These are phyloP conservation scores for Simplicillium aogashimaense DNA, from an alignment of 2,329 filamentous ascomycete genomes.

Conservation along the genomic window DNA sequence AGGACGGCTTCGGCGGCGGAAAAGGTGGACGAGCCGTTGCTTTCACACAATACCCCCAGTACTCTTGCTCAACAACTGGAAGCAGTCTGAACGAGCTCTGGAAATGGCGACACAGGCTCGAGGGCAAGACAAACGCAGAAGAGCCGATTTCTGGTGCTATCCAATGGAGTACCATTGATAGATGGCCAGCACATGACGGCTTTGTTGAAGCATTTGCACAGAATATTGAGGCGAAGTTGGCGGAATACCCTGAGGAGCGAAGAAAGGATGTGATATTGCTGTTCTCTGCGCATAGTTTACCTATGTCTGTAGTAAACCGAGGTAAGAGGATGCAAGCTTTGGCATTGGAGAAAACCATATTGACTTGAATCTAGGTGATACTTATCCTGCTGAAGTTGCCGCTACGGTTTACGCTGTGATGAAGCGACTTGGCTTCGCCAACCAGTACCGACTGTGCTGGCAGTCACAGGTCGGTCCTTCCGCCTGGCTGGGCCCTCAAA, in stretches of 20 bases:
- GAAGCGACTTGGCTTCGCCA: conserved; percentile 75
- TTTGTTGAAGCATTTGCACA: conserved; percentile 85
- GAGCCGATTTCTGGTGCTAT: conserved; percentile 56
- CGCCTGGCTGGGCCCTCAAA: conserved; percentile 93
- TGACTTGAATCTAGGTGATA: conserved; percentile 55
- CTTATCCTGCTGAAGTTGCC: conserved; percentile 90
- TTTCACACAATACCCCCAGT: conserved; percentile 97
- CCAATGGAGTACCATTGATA: conserved; percentile 94
- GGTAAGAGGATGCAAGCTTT: conserved; percentile 33
- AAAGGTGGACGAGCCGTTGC: conserved; percentile 89
- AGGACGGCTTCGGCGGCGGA: conserved; percentile 83
- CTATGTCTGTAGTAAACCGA: conserved; percentile 95
- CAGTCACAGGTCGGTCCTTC: conserved; percentile 95
- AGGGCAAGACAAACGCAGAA: conserved; percentile 57
- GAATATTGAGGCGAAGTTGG: conserved; percentile 80
- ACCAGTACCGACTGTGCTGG: conserved; percentile 92
- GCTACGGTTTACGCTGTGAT: conserved; percentile 97
- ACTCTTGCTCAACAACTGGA: conserved; percentile 94
- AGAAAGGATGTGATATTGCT: conserved; percentile 75
- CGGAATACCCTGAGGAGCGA: conserved; percentile 73
- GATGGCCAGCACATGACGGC: conserved; percentile 88
- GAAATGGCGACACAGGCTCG: conserved; percentile 88
- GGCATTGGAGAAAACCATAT: not conserved
- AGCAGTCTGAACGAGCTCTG: conserved; percentile 94
- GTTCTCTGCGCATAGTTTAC: conserved; percentile 91